Base-by-base conservation (phyloP, 169 alveolate species). In the Ophryocystis elektroscirrha region DNA sequence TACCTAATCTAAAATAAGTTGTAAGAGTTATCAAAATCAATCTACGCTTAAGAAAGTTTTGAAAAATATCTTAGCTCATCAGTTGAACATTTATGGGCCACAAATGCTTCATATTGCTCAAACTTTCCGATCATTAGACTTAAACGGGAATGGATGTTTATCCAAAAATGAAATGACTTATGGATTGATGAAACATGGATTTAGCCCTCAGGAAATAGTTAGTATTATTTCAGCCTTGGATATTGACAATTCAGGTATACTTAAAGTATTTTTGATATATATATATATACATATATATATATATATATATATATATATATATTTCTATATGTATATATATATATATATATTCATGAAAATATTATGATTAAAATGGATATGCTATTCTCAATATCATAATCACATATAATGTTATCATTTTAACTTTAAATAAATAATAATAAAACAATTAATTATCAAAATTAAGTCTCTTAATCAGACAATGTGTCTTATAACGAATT, bases 401-500 rank as follows among this genome's bases (percentile, higher is more conserved):
- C n/a, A n/a, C n/a, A n/a, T n/a, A n/a, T n/a, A n/a, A n/a, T n/a
- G n/a, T n/a, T n/a, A n/a, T n/a, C n/a, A n/a, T n/a, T n/a, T n/a
- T n/a, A n/a, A n/a, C n/a, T n/a, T n/a, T n/a, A n/a, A n/a, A n/a
- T n/a, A n/a, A n/a, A n/a, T n/a, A n/a, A n/a, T n/a, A n/a, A n/a
- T n/a, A n/a, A n/a, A n/a, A n/a, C n/a, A n/a, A n/a, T n/a, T n/a
- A n/a, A n/a, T n/a, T n/a, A n/a, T n/a, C n/a, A n/a, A n/a, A n/a
- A n/a, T n/a, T n/a, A n/a, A n/a, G n/a, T n/a, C n/a, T n/a, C n/a
- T n/a, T n/a, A n/a, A n/a, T n/a, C n/a, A n/a, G n/a, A n/a, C n/a
- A 56, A 50, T 38, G 65, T 72, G 5, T 65, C 71, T 45, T 72
- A 72, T 51, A 72, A 69, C 1, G 81, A 72, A 49, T 72, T 72